A percentile compares a stretch with the other conserved stretches of the same genome.
Conservation (phyloP, 2,329 filamentous ascomycete species). For the Cladorrhinum sp. region DNA sequence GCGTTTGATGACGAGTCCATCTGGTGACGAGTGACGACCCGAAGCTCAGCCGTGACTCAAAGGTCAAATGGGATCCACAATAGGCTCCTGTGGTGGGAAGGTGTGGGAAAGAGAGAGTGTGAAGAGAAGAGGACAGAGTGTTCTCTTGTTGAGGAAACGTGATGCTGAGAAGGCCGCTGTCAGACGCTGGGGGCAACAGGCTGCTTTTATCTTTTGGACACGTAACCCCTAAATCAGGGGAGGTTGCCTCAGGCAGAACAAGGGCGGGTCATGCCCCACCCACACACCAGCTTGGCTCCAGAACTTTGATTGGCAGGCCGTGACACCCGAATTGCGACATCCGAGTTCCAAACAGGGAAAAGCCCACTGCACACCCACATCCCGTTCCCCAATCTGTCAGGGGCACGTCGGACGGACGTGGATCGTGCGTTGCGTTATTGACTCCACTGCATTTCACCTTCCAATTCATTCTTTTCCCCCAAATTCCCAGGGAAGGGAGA, state of each 20-base stretch:
- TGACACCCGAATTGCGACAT: conserved; percentile 21
- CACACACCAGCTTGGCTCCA: not conserved
- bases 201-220: conserved; percentile 31
- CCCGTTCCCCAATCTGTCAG: conserved; percentile 9
- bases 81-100: not conserved
- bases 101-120: not conserved
- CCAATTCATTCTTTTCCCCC: conserved; percentile 3
- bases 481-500: conserved; percentile 11
- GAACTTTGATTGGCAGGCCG: conserved; percentile 23
- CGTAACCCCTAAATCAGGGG: conserved; percentile 23
- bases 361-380: not conserved
- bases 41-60: conserved; percentile 19
- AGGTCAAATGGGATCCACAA: conserved; percentile 18
- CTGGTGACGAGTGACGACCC: no score
- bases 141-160: conserved; percentile 17
- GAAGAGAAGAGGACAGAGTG: conserved; percentile 27
- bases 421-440: not conserved
- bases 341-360: conserved; percentile 26
- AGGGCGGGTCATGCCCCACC: not conserved
- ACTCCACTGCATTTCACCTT: not conserved
- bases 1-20: conserved; percentile 26
- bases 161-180: conserved; percentile 11
- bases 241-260: conserved; percentile 26
- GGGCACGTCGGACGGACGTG: conserved; percentile 15
- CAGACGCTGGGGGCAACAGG: conserved; percentile 19